Base-by-base conservation (phyloP, 805 yeast species). In the Lipomyces chichibuensis region DNA sequence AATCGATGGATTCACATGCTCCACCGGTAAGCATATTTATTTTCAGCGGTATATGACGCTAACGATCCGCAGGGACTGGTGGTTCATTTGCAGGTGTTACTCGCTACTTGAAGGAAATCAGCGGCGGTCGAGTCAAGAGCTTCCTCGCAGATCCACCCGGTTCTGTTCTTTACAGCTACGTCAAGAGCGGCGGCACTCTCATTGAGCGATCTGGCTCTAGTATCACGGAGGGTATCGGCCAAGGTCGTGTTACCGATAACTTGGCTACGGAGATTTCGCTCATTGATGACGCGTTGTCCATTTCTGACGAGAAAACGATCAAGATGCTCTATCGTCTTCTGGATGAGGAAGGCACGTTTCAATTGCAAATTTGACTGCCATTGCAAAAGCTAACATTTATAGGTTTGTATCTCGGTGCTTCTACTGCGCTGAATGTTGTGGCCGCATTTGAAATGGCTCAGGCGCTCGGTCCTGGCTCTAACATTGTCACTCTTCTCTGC, bases 161-260 rank as follows among this genome's bases (percentile, higher is more conserved):
- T 65, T 88, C 95, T 2, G 90, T 90, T 60, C 83, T 93, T 57
- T 91, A 90, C 80, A 85, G 92, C 9, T 92, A 88, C 75, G 86
- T 93, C 67, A 87, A 85, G 68, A 82, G 90, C 4, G 86, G 87
- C 20, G 94, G 94, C 39, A 81, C 88, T 75, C 82, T 84, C 11
- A 79, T 88, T 65, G 91, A 86, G 55, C 85, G 92, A 74, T 83
- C 84, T 0, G 98, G 98, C 37, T 86, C 91, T 2, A 89, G 96
- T 0, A 92, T 93, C 78, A 93, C 97, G 35, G 98, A 93, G 80
- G 98, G 98, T 39, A 92, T 93, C 79, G 98, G 98, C 35, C 98
- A 93, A 79, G 97, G 97, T 58, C 84, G 98, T 74, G 89, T 93
- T 74, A 93, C 97, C 5, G 89, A 85, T 70, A 93, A 93, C 77